These are phyloP conservation scores for Magnaporthiopsis incrustans DNA, from an alignment of 2,329 filamentous ascomycete genomes.

Conservation along the genomic window DNA sequence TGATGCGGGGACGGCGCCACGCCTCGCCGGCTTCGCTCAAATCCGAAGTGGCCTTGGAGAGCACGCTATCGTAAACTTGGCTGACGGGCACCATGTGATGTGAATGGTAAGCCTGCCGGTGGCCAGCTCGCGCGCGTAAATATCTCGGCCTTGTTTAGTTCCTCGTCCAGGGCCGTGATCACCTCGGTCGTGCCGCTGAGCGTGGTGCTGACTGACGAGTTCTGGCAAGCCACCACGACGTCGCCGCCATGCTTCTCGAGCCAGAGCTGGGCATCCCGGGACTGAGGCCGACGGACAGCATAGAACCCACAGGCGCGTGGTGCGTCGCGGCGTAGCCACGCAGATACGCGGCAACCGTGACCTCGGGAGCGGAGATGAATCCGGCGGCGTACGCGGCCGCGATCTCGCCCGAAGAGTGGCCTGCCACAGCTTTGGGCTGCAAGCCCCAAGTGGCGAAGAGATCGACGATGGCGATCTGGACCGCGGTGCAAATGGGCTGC, in stretches of 20 bases:
- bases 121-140: constrained; percentile 23
- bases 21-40: too few species aligned
- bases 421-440: constrained; percentile 23
- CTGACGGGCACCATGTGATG: constrained; percentile 32
- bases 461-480: constrained; percentile 33
- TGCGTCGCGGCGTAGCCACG: constrained; percentile 10
- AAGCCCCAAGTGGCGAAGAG: constrained; percentile 25
- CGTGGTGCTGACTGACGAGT: constrained; percentile 34
- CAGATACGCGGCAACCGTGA: constrained; percentile 18
- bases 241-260: constrained; percentile 6
- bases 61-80: constrained; percentile 24
- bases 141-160: constrained; percentile 19
- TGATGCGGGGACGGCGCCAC: neutral
- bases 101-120: constrained; percentile 33
- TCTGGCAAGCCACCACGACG: constrained; percentile 34
- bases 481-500: constrained; percentile 26
- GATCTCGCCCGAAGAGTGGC: constrained; percentile 40
- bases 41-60: constrained; percentile 11
- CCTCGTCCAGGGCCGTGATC: constrained; percentile 13
- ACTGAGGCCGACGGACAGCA: constrained; percentile 35
- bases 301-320: constrained; percentile 24
- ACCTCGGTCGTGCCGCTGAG: constrained; percentile 28
- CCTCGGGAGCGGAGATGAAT: constrained; percentile 30
- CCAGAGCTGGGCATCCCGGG: constrained; percentile 3
- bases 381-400: constrained; percentile 36